Evolutionary conservation across 2,329 filamentous ascomycete genomes (phyloP).

Genomic region (Paraphaeosphaeria sporulosa): DNA sequence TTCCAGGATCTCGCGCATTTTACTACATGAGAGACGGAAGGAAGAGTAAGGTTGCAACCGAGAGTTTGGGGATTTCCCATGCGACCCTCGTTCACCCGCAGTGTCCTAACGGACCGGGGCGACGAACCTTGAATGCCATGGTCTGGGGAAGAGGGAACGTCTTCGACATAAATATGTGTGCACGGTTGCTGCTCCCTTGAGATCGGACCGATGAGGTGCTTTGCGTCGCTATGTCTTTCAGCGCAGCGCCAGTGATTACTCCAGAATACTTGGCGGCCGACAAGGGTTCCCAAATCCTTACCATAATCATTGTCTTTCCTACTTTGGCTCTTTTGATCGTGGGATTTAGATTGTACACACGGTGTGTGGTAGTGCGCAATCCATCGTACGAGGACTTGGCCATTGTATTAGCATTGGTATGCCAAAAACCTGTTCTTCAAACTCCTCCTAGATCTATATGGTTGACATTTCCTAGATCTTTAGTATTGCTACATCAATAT

Average conservation of each 20-base stretch:
- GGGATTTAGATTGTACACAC: slow-evolving; percentile 21
- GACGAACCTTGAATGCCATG: neutral
- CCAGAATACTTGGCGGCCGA: neutral
- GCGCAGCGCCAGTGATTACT: neutral
- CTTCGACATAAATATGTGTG: neutral
- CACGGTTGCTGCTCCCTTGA: neutral
- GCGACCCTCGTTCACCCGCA: neutral
- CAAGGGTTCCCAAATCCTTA: slow-evolving; percentile 22
- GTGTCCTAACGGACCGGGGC: neutral
- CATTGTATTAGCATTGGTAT: slow-evolving; percentile 23
- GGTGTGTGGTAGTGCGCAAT: slow-evolving; percentile 23
- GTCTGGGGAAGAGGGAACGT: neutral
- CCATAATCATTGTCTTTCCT: slow-evolving; percentile 24
- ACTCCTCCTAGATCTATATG: slow-evolving; percentile 1
- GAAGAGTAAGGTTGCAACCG: too few species aligned
- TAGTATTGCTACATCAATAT: slow-evolving; percentile 26
- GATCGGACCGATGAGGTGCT: neutral
- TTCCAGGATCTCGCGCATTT: neutral
- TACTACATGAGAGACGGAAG: neutral
- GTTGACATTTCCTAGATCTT: slow-evolving; percentile 16
- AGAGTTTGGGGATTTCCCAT: neutral
- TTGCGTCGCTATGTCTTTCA: neutral
- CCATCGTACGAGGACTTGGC: slow-evolving; percentile 23
- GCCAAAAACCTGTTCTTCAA: neutral
- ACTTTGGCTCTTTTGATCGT: slow-evolving; percentile 20